Evolutionary conservation across 331 rosid species (phyloP).

Genomic region (Acacia concinna): DNA sequence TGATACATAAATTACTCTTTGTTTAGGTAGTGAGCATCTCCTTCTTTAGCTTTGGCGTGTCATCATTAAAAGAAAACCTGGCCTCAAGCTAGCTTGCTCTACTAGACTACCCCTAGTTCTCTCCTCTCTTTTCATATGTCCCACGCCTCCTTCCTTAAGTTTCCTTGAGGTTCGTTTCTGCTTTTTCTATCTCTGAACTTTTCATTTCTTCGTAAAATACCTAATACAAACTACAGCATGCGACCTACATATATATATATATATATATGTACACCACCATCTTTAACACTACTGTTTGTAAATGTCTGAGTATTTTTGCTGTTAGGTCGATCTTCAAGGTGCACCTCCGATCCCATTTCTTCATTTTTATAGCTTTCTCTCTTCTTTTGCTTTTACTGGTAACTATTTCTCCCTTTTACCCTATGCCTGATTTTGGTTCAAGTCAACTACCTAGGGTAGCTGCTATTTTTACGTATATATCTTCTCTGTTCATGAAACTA

Average conservation of each 20-base stretch:
- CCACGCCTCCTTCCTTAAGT: constrained; percentile 25
- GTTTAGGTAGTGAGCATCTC: constrained; percentile 33
- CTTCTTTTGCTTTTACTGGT: constrained; percentile 14
- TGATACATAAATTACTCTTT: background rate
- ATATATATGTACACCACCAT: too few relatives aligned
- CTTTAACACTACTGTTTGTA: background rate
- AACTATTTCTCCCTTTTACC: background rate
- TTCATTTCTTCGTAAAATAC: background rate
- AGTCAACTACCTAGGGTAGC: constrained; percentile 23
- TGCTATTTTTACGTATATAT: background rate
- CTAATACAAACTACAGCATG: background rate
- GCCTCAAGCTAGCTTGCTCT: constrained; percentile 34
- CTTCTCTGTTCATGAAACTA: background rate
- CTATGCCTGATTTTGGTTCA: constrained; percentile 11
- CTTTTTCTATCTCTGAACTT: background rate
- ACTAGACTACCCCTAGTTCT: constrained; percentile 3
- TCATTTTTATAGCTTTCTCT: background rate
- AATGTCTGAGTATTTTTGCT: background rate
- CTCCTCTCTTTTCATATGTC: background rate
- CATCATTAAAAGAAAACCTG: constrained; percentile 32
- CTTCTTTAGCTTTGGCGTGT: constrained; percentile 34
- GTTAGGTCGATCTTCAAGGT: constrained; percentile 16
- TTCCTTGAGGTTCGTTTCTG: constrained; percentile 26
- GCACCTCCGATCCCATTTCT: background rate
- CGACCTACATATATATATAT: too few relatives aligned